Base-by-base conservation (phyloP, 768 basidiomycete genomes). In the Mycena galopus region DNA sequence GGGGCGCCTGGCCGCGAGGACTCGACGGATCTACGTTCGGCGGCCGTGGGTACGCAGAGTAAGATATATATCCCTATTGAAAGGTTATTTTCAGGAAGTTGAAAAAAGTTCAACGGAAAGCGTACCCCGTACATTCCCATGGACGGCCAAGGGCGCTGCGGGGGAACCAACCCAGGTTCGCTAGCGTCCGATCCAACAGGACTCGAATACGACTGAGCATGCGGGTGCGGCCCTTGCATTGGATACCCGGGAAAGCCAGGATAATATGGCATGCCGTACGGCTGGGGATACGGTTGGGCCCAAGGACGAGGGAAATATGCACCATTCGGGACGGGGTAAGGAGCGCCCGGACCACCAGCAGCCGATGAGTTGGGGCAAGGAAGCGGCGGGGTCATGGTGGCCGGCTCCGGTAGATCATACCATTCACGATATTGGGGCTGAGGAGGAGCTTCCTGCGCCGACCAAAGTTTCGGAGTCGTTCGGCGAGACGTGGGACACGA, bases 261-360 rank as follows among this genome's bases (percentile, higher is more conserved):
- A 72, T 88, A 81, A 69, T 87, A 90, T 32, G 88, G 86, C 70
- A 90, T 76, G 35, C 86, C 88, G 73, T 88, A 91, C 27, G 85
- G 86, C 32, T 84, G 85, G n/a, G 85, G 77, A 77, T 86, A 90
- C 14, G 86, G 83, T 44, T 86, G 86, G 58, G 88, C 79, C 91
- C 91, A 92, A 37, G 87, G 81, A 29, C 83, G 79, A 44, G 82
- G 83, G 76, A 86, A 87, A 74, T 86, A 90, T 27, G 84, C 85
- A n/a, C 84, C 78, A 29, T 83, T 77, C 12, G 86, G 82, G 35
- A 85, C 65, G 17, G 86, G 73, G 77, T 86, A 88, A 6, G 83
- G 79, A 53, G 76, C 71, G 19, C 59, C 73, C 50, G 68, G 65
- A 72, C 77, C n/a, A 72, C 77, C n/a, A 76, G 60, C 44, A 77